Evolutionary conservation across 2,329 filamentous ascomycete species (phyloP), one percentile per base, ranked within the genome.

Genomic region (Botrytis porri): DNA sequence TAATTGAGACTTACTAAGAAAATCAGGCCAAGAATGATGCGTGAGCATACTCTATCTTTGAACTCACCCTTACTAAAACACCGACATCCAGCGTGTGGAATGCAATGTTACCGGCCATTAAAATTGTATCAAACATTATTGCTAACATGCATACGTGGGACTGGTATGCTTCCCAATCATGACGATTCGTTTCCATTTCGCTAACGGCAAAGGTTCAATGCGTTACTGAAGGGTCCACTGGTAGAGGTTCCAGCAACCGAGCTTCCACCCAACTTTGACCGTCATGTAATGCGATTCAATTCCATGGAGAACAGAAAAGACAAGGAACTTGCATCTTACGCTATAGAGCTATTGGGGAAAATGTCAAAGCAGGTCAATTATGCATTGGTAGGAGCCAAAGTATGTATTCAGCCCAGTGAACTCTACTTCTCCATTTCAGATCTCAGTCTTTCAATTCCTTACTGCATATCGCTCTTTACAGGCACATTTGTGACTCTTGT

Each of bases 71-170:
- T 41, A 54, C 45, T 67, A 41, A 67, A 48, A 67, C n/a, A 39
- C 35, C 16, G 10, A 16, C 9, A 32, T 67, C 32, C 18, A 67
- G 48, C 29, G 64, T 57, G 35, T 67, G 64, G 64, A 35, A n/a
- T 39, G 64, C 64, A 10, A 67, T 54, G 48, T 18, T 54, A 14
- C 64, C 64, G 5, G 48, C 45, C 5, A 54, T 67, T 22, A 54
- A 67, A 25, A 48, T 57, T 22, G 35, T 51, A 41, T 67, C 45
- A 3, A 57, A 25, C 51, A 25, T 57, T 2, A 54, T 67, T n/a
- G 64, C 64, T 18, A 67, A 67, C 14, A 29, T 54, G 57, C 35
- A 39, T 57, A 67, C 64, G 6, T 67, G 48, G 48, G 45, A 67
- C 20, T 67, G 48, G 64, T 67, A 67, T 22, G 48, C 25, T 41